phyloP scores from a whole-genome alignment of 2,329 filamentous ascomycete genomes.

The Scleromitrula shiraiana region DNA sequence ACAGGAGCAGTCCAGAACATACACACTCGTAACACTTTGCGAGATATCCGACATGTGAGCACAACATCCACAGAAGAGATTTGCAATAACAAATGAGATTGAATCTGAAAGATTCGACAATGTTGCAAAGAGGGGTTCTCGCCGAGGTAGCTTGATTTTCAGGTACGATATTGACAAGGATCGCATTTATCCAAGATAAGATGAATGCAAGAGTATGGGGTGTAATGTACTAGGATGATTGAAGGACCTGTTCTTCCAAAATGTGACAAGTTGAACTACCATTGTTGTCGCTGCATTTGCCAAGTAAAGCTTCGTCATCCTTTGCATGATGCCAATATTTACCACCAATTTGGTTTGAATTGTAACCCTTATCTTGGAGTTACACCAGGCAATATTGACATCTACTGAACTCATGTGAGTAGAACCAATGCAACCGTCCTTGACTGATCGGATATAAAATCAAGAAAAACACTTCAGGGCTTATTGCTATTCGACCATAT shows the following conservation, averaged over 20 bases:
- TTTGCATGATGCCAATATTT: neutral
- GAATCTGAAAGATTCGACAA: neutral
- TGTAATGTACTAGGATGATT: too few relatives aligned
- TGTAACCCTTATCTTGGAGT: neutral
- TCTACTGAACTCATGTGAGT: neutral
- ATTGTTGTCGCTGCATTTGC: too few relatives aligned
- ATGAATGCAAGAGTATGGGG: too few relatives aligned
- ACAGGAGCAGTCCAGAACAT: neutral
- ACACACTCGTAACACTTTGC: too few relatives aligned
- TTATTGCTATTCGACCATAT: neutral
- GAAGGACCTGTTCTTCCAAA: neutral
- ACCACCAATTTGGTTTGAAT: neutral
- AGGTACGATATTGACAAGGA: neutral
- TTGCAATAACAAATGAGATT: neutral
- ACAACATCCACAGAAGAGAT: neutral
- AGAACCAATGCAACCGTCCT: neutral
- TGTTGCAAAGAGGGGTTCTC: neutral
- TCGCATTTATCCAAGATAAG: neutral
- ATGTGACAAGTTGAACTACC: neutral
- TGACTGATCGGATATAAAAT: neutral
- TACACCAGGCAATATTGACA: neutral
- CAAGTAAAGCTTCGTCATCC: neutral
- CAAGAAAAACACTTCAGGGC: neutral
- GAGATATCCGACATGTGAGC: neutral
- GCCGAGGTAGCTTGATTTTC: neutral